Conservation (phyloP, 225 moss, liverwort and hornwort genomes). For the Polytrichum commune region DNA sequence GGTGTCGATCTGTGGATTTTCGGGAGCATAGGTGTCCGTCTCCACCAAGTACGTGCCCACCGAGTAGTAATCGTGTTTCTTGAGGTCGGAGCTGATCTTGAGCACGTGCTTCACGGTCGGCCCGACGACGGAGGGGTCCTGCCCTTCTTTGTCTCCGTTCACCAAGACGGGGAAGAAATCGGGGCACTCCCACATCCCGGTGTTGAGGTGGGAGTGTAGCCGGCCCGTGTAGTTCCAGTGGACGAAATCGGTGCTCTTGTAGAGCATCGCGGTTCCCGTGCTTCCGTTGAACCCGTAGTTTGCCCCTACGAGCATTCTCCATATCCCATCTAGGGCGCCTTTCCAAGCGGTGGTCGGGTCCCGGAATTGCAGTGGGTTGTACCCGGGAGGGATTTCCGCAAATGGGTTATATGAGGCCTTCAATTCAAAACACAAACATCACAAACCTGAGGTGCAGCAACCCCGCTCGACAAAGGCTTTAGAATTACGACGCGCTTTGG, state of each 20-base stretch:
- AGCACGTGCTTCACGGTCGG: constrained; percentile 35
- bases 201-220: constrained; percentile 28
- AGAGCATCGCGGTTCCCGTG: constrained; percentile 43
- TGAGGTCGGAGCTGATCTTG: constrained; percentile 47
- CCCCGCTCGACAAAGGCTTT: too few relatives aligned
- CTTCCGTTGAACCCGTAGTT: constrained; percentile 31
- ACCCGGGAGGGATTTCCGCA: constrained; percentile 32
- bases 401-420: constrained; percentile 49
- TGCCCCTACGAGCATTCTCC: constrained; percentile 51
- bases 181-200: constrained; percentile 77
- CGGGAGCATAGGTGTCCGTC: constrained; percentile 29
- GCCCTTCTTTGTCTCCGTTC: constrained; percentile 8
- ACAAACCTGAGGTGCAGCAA: neutral
- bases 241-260: constrained; percentile 51
- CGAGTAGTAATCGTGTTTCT: constrained; percentile 51
- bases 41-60: constrained; percentile 46
- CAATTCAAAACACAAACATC: constrained; percentile 7
- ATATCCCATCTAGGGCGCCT: constrained; percentile 41
- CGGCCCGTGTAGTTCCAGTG: constrained; percentile 29
- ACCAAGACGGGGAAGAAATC: constrained; percentile 46
- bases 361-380: constrained; percentile 43
- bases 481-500: too few relatives aligned
- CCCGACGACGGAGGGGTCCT: constrained; percentile 2
- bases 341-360: constrained; percentile 62
- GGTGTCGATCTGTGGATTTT: constrained; percentile 20